Evolutionary conservation across 2,329 filamentous ascomycete genomes (phyloP), one percentile per base, ranked within the genome.

Genomic region (Colletotrichum theobromicola): DNA sequence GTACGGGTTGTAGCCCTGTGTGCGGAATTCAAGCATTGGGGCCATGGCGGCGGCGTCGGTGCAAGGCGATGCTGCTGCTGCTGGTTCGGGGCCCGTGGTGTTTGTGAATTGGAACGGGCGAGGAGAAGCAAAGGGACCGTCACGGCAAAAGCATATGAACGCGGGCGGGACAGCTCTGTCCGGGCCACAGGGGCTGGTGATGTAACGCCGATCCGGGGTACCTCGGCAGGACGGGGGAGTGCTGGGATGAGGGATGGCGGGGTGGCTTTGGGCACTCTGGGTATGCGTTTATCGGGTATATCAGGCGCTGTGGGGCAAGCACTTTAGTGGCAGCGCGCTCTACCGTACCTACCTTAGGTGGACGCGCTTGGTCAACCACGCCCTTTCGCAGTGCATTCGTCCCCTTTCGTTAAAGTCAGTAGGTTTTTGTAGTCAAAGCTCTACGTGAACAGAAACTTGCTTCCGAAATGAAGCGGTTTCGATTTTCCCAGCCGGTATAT

Each of bases 1-100:
- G 86, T 98, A 98, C 80, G 96, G 96, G 84, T 98, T 98, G 90
- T 92, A 98, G 80, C 97, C 97, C 82, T 95, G 90, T 26, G 97
- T 98, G 77, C 94, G 94, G 86, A 94, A 98, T 86, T 98, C 95
- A 79, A 98, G 93, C 95, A 98, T 98, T 46, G 84, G 64, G 32
- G 85, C 84, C 85, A 87, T 87, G 70, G 74, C 62, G 57, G 72
- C 46, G 62, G 50, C 66, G 63, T 55, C 70, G 55, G 35, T 65
- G 30, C 62, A 50, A 65, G 28, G 24, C 63, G 63, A 21, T 66
- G 28, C 37, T 64, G 62, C 62, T 65, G 37, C 46, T 32, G 64
- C 30, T 21, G 50, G 18, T 24, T 32, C 26, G 21, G 21, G 64
- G 64, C 34, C 64, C 50, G 64, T 37, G 46, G 7, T 55, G 28